A percentile compares a stretch with the other conserved stretches of the same genome.
phyloP scores from a whole-genome alignment of 495 filamentous ascomycete genomes.

The Tuber borchii region DNA sequence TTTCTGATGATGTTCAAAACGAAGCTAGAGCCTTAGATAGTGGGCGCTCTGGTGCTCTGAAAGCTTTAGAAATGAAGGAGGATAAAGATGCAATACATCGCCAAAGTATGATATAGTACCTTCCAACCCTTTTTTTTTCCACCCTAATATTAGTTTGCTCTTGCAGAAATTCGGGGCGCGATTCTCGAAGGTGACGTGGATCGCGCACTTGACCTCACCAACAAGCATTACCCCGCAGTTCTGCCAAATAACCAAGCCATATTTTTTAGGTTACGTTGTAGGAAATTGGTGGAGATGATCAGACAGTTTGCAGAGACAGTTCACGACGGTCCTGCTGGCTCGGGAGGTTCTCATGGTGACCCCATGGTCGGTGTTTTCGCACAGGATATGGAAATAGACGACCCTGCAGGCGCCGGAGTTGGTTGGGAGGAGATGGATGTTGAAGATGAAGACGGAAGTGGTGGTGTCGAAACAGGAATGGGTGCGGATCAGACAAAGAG shows the following conservation, averaged over 20 bases:
- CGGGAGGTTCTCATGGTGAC: conserved; percentile 39
- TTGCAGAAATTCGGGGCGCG: conserved; percentile 70
- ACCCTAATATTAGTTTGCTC: conserved; percentile 18
- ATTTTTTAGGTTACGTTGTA: conserved; percentile 80
- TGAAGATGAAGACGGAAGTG: conserved; percentile 50
- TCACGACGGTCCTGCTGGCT: conserved; percentile 41
- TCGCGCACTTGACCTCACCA: conserved; percentile 73
- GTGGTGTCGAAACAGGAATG: conserved; percentile 53
- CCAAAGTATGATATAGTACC: conserved; percentile 57
- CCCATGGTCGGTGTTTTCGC: conserved; percentile 52
- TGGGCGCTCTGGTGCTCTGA: conserved; percentile 25
- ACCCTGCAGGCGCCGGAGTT: conserved; percentile 47
- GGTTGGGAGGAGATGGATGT: conserved; percentile 50
- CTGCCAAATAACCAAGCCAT: conserved; percentile 79
- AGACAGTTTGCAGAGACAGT: conserved; percentile 65
- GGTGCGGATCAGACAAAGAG: conserved; percentile 22
- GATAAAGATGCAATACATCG: conserved; percentile 81
- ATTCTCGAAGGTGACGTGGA: conserved; percentile 94
- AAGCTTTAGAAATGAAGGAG: conserved; percentile 68
- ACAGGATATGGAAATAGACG: conserved; percentile 79
- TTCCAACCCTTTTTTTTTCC: background rate
- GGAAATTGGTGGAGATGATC: conserved; percentile 96
- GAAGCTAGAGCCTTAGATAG: conserved; percentile 54
- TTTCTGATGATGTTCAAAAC: conserved; percentile 71
- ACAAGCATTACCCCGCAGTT: conserved; percentile 70